A percentile compares a stretch with the other conserved stretches of the same genome.
Conservation (phyloP, 495 filamentous ascomycete species). For the Penicillium maclennaniae region DNA sequence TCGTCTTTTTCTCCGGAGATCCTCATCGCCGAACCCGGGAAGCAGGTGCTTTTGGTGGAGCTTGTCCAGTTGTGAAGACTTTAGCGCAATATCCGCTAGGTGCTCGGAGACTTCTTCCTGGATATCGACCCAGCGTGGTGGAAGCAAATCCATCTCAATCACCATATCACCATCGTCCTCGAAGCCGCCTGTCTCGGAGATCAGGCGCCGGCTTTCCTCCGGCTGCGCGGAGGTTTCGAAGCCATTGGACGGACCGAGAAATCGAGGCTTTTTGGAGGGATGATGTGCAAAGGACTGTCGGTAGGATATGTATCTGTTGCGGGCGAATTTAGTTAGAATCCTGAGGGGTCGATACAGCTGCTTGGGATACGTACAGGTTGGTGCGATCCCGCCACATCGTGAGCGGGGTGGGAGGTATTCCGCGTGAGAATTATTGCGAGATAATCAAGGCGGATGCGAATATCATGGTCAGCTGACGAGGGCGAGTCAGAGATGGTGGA, state of each 20-base stretch:
- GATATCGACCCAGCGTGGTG: slow-evolving; percentile 92
- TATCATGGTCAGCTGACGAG: slow-evolving; percentile 13
- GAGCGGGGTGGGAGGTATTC: slow-evolving; percentile 22
- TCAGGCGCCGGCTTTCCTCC: slow-evolving; percentile 82
- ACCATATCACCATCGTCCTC: slow-evolving; percentile 89
- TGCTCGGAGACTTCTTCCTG: slow-evolving; percentile 88
- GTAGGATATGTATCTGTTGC: slow-evolving; percentile 88
- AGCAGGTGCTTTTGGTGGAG: slow-evolving; percentile 96
- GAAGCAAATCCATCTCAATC: slow-evolving; percentile 97
- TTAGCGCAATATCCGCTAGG: slow-evolving; percentile 73
- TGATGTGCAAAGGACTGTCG: slow-evolving; percentile 97
- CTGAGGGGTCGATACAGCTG: background rate
- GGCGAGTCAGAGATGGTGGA: background rate
- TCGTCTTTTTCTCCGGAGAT: slow-evolving; percentile 78
- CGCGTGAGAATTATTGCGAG: slow-evolving; percentile 15
- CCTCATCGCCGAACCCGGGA: slow-evolving; percentile 94
- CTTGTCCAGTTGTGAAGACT: slow-evolving; percentile 80
- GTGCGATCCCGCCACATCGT: slow-evolving; percentile 97
- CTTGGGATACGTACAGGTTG: slow-evolving; percentile 65
- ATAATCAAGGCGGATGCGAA: background rate
- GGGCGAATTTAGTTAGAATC: slow-evolving; percentile 9
- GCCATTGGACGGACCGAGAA: slow-evolving; percentile 65
- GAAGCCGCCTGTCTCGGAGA: slow-evolving; percentile 67
- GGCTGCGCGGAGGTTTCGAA: slow-evolving; percentile 60
- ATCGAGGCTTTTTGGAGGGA: slow-evolving; percentile 77